Evolutionary conservation across 805 yeast genomes (phyloP).

Genomic region (Blastobotrys americana): DNA sequence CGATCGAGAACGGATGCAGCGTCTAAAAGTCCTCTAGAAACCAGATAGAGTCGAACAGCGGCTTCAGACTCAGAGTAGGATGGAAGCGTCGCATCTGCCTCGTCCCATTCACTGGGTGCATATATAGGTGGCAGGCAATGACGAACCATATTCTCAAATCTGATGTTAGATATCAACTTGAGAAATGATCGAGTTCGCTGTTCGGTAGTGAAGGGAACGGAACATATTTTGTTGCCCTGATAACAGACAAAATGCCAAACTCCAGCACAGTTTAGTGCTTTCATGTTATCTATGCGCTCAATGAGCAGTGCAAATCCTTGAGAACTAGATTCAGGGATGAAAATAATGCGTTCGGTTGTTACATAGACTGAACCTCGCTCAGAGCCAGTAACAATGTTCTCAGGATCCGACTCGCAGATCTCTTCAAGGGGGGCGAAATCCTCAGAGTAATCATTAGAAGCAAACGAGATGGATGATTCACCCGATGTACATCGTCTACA

Average conservation of each 20-base stretch:
- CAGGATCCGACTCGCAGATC: conserved; percentile 9
- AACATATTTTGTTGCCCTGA: conserved; percentile 17
- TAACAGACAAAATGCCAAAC: conserved; percentile 20
- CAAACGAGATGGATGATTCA: neutral
- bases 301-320: conserved; percentile 18
- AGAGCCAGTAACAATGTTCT: conserved; percentile 14
- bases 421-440: neutral
- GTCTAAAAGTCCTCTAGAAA: conserved; percentile 4
- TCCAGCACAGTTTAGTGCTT: conserved; percentile 13
- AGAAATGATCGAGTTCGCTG: conserved; percentile 23
- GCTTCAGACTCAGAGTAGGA: conserved; percentile 19
- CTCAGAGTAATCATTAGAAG: neutral
- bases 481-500: conserved; percentile 9
- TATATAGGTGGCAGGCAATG: conserved; percentile 28
- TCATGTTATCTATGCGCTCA: conserved; percentile 16
- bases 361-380: conserved; percentile 18
- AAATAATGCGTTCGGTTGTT: conserved; percentile 24
- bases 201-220: conserved; percentile 25
- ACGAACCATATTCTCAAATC: conserved; percentile 29
- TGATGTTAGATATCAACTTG: conserved; percentile 25
- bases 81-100: conserved; percentile 20
- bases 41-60: conserved; percentile 16
- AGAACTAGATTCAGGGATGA: conserved; percentile 15
- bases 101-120: conserved; percentile 4
- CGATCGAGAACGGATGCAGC: conserved; percentile 2